Evolutionary conservation across 148 eudicot genomes (phyloP).

Genomic region (Oxyria digyna): DNA sequence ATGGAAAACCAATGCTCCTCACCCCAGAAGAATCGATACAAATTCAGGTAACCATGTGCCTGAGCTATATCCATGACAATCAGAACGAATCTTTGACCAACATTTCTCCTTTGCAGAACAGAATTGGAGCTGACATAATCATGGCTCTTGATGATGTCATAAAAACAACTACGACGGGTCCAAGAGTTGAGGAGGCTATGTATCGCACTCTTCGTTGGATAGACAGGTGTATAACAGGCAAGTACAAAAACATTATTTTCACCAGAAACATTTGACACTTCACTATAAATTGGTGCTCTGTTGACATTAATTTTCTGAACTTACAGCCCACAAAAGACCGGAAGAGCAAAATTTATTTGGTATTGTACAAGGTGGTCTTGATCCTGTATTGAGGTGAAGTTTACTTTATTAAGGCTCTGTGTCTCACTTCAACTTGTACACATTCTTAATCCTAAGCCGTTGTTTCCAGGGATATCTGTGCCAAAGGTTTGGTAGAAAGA

Average conservation of each 20-base stretch:
- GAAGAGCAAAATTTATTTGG: constrained; percentile 81
- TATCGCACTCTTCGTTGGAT: constrained; percentile 93
- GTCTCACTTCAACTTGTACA: background rate
- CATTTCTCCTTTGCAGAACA: constrained; percentile 37
- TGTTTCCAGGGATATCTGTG: constrained; percentile 70
- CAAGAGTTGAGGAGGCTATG: constrained; percentile 92
- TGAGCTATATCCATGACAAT: background rate
- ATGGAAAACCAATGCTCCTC: constrained; percentile 87
- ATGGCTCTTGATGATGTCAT: constrained; percentile 98
- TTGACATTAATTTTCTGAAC: constrained; percentile 5
- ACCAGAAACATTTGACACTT: background rate
- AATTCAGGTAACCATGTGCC: constrained; percentile 50
- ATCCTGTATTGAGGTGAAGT: constrained; percentile 63
- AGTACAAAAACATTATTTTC: background rate
- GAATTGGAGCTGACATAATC: constrained; percentile 89
- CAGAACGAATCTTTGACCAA: background rate
- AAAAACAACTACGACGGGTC: constrained; percentile 72
- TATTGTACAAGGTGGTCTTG: constrained; percentile 88
- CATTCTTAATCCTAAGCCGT: background rate
- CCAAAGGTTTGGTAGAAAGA: constrained; percentile 70
- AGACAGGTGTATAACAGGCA: constrained; percentile 85
- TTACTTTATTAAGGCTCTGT: background rate
- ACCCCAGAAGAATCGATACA: constrained; percentile 88
- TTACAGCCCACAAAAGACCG: constrained; percentile 75
- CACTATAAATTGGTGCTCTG: too few relatives aligned